Percentiles rank a stretch among this genome's conserved stretches.
Conservation (phyloP, 164 flowering plant genomes). For the Paratinospora sagittata region DNA sequence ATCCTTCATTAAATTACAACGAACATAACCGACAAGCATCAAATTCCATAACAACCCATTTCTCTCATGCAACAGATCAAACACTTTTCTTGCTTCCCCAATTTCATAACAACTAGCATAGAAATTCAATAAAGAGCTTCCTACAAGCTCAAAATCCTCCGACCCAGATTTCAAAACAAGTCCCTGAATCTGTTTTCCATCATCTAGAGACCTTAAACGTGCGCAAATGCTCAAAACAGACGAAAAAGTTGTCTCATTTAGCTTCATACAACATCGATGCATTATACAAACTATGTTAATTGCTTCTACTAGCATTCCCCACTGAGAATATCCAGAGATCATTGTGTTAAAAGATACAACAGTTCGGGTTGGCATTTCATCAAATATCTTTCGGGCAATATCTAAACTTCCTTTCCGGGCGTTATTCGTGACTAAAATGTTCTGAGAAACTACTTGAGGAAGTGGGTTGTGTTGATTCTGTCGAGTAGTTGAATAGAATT, state of each 20-base stretch:
- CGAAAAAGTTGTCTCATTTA: constrained; percentile 52
- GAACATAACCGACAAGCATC: constrained; percentile 59
- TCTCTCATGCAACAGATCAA: constrained; percentile 30
- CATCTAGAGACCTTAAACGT: constrained; percentile 16
- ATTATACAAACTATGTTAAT: constrained; percentile 33
- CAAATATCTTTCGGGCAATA: constrained; percentile 47
- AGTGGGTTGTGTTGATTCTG: background rate
- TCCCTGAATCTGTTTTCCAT: constrained; percentile 52
- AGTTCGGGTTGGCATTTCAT: constrained; percentile 46
- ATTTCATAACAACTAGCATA: constrained; percentile 42
- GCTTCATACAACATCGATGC: constrained; percentile 32
- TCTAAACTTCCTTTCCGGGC: constrained; percentile 29
- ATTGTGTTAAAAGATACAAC: constrained; percentile 70
- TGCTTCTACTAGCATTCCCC: constrained; percentile 36
- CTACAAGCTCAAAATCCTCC: constrained; percentile 43
- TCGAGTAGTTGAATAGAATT: constrained; percentile 11
- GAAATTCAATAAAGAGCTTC: constrained; percentile 44
- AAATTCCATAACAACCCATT: constrained; percentile 46
- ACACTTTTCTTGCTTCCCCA: constrained; percentile 36
- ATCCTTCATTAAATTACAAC: constrained; percentile 39
- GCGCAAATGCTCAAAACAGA: constrained; percentile 44
- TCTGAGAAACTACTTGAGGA: constrained; percentile 27
- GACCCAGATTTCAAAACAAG: constrained; percentile 50
- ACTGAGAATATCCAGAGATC: constrained; percentile 49
- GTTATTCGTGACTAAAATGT: constrained; percentile 26